Evolutionary conservation across 108 stramenopile genomes (phyloP).

Genomic region (Licmophora abbreviata): DNA sequence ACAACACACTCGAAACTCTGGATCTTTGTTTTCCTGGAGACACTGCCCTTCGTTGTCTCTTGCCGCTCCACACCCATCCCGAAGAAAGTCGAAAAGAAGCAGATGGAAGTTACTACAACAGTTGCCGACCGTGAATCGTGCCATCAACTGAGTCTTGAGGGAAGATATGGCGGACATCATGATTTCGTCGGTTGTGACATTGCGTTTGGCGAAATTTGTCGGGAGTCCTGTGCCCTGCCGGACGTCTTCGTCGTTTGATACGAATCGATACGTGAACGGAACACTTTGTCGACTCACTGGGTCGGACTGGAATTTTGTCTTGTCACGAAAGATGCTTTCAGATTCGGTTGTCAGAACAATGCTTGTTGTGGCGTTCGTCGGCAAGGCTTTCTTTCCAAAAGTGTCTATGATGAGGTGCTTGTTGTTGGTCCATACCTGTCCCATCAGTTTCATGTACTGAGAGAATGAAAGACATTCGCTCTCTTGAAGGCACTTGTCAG

Average conservation of each 20-base stretch:
- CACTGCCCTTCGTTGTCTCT: constrained; percentile 17
- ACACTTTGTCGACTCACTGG: background rate
- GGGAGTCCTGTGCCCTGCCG: constrained; percentile 25
- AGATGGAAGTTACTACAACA: constrained; percentile 40
- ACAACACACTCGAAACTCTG: constrained; percentile 36
- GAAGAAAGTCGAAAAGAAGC: constrained; percentile 30
- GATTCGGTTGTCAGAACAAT: constrained; percentile 38
- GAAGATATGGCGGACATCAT: constrained; percentile 33
- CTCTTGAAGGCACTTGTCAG: constrained; percentile 37
- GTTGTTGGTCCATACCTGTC: constrained; percentile 10
- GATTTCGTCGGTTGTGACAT: constrained; percentile 12
- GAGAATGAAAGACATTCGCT: constrained; percentile 34
- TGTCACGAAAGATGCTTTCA: constrained; percentile 10
- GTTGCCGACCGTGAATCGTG: constrained; percentile 27
- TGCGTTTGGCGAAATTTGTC: background rate
- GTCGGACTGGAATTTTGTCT: constrained; percentile 6
- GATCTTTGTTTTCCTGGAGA: constrained; percentile 31
- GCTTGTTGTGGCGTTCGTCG: background rate
- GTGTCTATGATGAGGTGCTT: background rate
- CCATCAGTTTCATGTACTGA: constrained; percentile 22
- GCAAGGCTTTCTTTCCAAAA: background rate
- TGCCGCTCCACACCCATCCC: constrained; percentile 31
- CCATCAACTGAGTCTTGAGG: constrained; percentile 20
- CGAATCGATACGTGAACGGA: constrained; percentile 18
- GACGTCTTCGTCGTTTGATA: constrained; percentile 24